Evolutionary conservation across 2,329 filamentous ascomycete species (phyloP), one percentile per base, ranked within the genome.

Genomic region (Diaporthe helianthi): DNA sequence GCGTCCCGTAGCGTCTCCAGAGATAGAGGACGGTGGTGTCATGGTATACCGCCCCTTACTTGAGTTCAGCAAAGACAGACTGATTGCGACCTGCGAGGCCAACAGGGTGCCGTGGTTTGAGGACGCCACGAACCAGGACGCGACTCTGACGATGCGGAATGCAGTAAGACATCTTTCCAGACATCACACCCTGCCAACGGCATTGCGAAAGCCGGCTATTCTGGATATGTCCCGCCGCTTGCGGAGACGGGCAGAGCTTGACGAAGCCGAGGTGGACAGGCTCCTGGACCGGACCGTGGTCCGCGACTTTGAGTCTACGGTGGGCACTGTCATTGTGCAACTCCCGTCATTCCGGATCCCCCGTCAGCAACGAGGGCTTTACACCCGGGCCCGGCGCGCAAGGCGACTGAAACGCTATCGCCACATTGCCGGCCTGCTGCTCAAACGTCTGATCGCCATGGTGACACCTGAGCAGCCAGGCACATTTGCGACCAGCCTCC

Each of bases 111-210:
- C 82, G 0, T 98, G 93, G 92, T 92, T 93, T 72, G 93, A 96
- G 77, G 96, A 99, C 77, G 81, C 84, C 51, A 98, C 94, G 1
- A 99, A 99, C 76, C 79, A 83, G 19, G 92, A 98, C 75, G 85
- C 84, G 10, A 93, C 90, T 0, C 80, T 97, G 69, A 97, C 96
- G 0, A 80, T 85, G 53, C 88, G 96, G 46, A 99, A 99, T 75
- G 90, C 95, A 0, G 83, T 98, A 46, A 88, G 95, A 38, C 82
- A 91, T 77, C 78, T 97, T 52, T 84, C 87, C 24, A 80, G 83
- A 31, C 79, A 85, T 5, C 80, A 90, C 69, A 76, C 78, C 3
- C 81, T 98, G 4, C 95, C 96, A 0, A 78, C 78, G 12, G 93
- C 94, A 0, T 80, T 98, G 2, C 87, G 87, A 71, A 89, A 89